Evolutionary conservation across 2,329 filamentous ascomycete genomes (phyloP).

Genomic region (Colletotrichum tropicale): DNA sequence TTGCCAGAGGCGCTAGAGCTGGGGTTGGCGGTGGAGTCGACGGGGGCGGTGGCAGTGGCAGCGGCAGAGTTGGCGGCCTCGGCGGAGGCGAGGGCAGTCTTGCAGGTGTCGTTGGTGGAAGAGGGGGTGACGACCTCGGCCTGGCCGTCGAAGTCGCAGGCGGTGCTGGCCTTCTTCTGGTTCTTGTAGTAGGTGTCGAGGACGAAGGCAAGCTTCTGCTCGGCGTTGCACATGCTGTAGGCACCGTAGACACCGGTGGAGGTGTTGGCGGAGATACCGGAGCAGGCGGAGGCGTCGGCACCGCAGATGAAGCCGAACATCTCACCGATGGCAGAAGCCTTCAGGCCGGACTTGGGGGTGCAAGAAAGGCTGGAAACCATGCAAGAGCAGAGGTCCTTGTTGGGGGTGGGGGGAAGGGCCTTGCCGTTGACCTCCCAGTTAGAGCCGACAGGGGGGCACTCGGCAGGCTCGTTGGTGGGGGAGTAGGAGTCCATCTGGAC

Average conservation of each 20-base stretch:
- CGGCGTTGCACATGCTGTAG: slow-evolving; percentile 76
- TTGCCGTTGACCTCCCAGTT: slow-evolving; percentile 72
- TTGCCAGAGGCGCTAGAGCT: slow-evolving; percentile 14
- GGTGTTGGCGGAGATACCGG: slow-evolving; percentile 71
- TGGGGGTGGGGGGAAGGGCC: slow-evolving; percentile 81
- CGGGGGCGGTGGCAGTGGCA: slow-evolving; percentile 48
- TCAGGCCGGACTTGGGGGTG: slow-evolving; percentile 63
- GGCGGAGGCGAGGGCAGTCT: slow-evolving; percentile 63
- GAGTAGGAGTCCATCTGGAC: slow-evolving; percentile 72
- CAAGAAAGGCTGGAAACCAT: slow-evolving; percentile 80
- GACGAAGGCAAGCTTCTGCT: slow-evolving; percentile 75
- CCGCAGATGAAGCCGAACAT: slow-evolving; percentile 81
- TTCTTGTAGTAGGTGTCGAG: slow-evolving; percentile 75
- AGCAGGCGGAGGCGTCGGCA: slow-evolving; percentile 58
- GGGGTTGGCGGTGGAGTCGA: slow-evolving; percentile 32
- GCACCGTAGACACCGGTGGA: slow-evolving; percentile 74
- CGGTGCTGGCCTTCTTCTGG: slow-evolving; percentile 56
- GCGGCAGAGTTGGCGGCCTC: slow-evolving; percentile 58
- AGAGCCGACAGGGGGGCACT: slow-evolving; percentile 71
- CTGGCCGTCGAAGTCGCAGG: slow-evolving; percentile 75
- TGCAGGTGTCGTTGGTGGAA: slow-evolving; percentile 58
- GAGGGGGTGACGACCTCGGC: slow-evolving; percentile 59
- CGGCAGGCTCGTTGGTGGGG: slow-evolving; percentile 71
- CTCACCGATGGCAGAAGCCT: slow-evolving; percentile 62
- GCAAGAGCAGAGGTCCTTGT: slow-evolving; percentile 81